Evolutionary conservation across 352 stramenopile species (phyloP).

Genomic region (Phytophthora megakarya): DNA sequence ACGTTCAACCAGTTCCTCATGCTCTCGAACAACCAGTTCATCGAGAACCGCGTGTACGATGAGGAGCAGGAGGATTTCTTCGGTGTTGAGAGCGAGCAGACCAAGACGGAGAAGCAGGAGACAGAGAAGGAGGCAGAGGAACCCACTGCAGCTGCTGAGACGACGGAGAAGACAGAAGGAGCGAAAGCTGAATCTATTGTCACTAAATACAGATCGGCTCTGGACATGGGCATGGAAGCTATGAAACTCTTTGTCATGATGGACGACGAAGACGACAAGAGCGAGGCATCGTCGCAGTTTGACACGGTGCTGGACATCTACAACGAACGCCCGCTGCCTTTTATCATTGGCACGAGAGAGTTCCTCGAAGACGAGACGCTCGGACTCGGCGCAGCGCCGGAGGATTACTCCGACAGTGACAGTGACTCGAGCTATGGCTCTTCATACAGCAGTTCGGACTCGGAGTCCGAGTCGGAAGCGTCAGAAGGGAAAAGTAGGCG

Average conservation of each 20-base stretch:
- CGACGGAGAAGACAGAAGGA: conserved; percentile 25
- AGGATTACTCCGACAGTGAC: conserved; percentile 54
- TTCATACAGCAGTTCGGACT: conserved; percentile 75
- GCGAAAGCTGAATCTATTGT: conserved; percentile 64
- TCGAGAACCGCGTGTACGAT: conserved; percentile 90
- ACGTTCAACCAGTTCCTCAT: conserved; percentile 90
- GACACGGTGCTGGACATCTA: conserved; percentile 88
- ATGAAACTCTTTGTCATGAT: conserved; percentile 89
- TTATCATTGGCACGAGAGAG: conserved; percentile 87
- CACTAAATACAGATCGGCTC: conserved; percentile 70
- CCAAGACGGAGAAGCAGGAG: conserved; percentile 1
- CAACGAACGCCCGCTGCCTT: conserved; percentile 85
- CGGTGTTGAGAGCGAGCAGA: conserved; percentile 24
- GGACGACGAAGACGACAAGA: conserved; percentile 69
- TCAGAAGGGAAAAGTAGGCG: conserved; percentile 23
- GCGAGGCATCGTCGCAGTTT: conserved; percentile 56
- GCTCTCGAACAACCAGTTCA: conserved; percentile 89
- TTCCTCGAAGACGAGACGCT: conserved; percentile 88
- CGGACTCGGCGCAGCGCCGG: conserved; percentile 70
- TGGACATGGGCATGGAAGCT: conserved; percentile 80
- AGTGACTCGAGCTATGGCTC: conserved; percentile 67
- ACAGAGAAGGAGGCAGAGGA: conserved; percentile 8
- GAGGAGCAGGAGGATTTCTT: conserved; percentile 84
- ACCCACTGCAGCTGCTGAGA: background rate
- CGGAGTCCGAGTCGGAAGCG: conserved; percentile 40